phyloP scores from a whole-genome alignment of 1,284 basidiomycete genomes.

The Butyriboletus pseudospeciosus region DNA sequence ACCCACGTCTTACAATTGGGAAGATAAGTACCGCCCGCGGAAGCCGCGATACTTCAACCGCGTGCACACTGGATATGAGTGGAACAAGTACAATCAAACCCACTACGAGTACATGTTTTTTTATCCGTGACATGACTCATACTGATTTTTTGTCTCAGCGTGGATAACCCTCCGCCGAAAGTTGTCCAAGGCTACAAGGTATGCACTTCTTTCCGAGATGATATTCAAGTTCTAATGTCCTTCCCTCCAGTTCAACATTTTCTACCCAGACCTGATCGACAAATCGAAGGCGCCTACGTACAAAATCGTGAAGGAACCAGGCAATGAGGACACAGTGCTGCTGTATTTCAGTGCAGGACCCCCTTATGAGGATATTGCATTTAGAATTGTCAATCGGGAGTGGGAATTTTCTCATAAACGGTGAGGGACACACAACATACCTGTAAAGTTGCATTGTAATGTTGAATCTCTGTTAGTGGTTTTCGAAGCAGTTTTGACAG shows the following conservation, averaged over 20 bases:
- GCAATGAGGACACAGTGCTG: conserved; percentile 92
- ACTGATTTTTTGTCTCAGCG: conserved; percentile 43
- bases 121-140: background rate
- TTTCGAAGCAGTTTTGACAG: conserved; percentile 83
- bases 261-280: conserved; percentile 96
- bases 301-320: conserved; percentile 85
- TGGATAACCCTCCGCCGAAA: conserved; percentile 95
- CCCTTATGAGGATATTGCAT: conserved; percentile 98
- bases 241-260: conserved; percentile 77
- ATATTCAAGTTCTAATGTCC: conserved; percentile 19
- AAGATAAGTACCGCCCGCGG: conserved; percentile 97
- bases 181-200: conserved; percentile 99
- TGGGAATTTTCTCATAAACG: conserved; percentile 99
- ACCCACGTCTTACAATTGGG: conserved; percentile 90
- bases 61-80: conserved; percentile 99
- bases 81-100: conserved; percentile 99
- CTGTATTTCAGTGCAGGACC: conserved; percentile 95
- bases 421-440: conserved; percentile 37
- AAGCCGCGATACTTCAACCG: conserved; percentile 99
- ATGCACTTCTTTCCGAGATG: conserved; percentile 20
- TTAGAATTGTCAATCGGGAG: conserved; percentile 94
- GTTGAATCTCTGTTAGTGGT: conserved; percentile 46
- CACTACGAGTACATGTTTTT: conserved; percentile 83
- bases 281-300: conserved; percentile 95
- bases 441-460: conserved; percentile 1